Conservation (phyloP, 2,329 filamentous ascomycete species). For the Curvularia eragrostidis region DNA sequence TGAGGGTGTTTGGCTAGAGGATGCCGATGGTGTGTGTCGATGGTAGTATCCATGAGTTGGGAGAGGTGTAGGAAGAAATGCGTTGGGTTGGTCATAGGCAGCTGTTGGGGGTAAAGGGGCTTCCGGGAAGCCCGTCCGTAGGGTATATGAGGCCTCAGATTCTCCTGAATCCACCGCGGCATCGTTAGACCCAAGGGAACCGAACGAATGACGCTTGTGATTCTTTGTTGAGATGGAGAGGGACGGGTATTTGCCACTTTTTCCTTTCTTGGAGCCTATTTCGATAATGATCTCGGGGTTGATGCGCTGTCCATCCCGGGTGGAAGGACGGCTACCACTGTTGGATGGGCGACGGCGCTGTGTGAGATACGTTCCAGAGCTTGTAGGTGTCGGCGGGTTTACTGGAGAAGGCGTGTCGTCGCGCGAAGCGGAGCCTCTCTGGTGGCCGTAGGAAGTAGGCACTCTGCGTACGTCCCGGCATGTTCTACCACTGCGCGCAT, state of each 20-base stretch:
- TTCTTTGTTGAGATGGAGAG: slow-evolving; percentile 24
- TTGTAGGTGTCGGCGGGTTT: slow-evolving; percentile 42
- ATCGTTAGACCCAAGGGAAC: slow-evolving; percentile 34
- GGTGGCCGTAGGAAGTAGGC: slow-evolving; percentile 33
- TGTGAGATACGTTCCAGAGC: slow-evolving; percentile 31
- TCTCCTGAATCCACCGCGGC: slow-evolving; percentile 37
- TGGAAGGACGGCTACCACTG: slow-evolving; percentile 35
- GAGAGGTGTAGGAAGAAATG: slow-evolving; percentile 29
- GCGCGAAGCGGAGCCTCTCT: slow-evolving; percentile 23
- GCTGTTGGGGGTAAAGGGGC: slow-evolving; percentile 28
- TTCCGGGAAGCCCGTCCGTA: slow-evolving; percentile 45
- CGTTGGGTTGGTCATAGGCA: slow-evolving; percentile 22
- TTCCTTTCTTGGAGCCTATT: slow-evolving; percentile 35
- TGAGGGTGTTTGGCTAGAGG: slow-evolving; percentile 40
- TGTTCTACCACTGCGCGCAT: slow-evolving; percentile 25
- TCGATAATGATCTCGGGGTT: slow-evolving; percentile 42
- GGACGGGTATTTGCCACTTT: slow-evolving; percentile 33
- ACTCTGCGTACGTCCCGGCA: slow-evolving; percentile 37
- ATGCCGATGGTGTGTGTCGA: slow-evolving; percentile 38
- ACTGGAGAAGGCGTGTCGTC: slow-evolving; percentile 41
- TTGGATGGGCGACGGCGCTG: slow-evolving; percentile 35
- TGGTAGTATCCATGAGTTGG: slow-evolving; percentile 32
- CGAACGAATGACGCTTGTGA: slow-evolving; percentile 39
- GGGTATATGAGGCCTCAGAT: slow-evolving; percentile 40
- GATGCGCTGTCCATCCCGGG: slow-evolving; percentile 31